Base-by-base conservation (phyloP, 2,329 filamentous ascomycete species). In the Cryphonectria carpinicola region DNA sequence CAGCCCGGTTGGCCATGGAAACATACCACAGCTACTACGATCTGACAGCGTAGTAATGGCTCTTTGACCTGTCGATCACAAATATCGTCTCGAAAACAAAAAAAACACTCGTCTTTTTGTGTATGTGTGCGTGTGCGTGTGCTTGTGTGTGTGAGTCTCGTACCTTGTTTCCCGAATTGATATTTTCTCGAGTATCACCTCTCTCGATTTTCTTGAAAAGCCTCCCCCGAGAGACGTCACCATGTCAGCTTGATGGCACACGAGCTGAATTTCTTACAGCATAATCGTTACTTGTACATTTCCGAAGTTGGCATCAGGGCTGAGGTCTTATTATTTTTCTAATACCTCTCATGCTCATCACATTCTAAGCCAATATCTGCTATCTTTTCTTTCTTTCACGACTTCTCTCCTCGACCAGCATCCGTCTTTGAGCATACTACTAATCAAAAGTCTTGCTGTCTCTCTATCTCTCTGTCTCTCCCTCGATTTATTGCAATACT, bases 171-270 rank as follows among this genome's bases (percentile, higher is more conserved):
- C 35, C 70, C 64, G 41, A 67, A 63, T 46, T 69, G 64, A 61
- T 25, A 67, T 65, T n/a, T 52, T 63, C 25, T 70, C 63, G 65
- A 54, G 64, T 69, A 64, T 60, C 60, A 69, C 63, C 39, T 32
- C 64, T 52, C 65, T 61, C 41, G 37, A 5, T 43, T 52, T 64
- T 56, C n/a, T 65, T 28, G 25, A 54, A 39, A 67, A 8, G 25
- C n/a, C 13, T 49, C 65, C 17, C 46, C 39, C 60, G 32, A 65
- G 60, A 58, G 35, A 62, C 46, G 54, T 39, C 39, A 52, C 60
- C 67, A 49, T 70, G 14, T 13, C 49, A 39, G 56, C 58, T 56
- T 39, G 19, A 68, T 43, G 46, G 43, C 63, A 46, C 52, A 22
- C 37, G 25, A 60, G 64, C 52, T 28, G 37, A 43, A 49, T 61